Evolutionary conservation across 148 eudicot species (phyloP).

Genomic region (Agrostemma githago): DNA sequence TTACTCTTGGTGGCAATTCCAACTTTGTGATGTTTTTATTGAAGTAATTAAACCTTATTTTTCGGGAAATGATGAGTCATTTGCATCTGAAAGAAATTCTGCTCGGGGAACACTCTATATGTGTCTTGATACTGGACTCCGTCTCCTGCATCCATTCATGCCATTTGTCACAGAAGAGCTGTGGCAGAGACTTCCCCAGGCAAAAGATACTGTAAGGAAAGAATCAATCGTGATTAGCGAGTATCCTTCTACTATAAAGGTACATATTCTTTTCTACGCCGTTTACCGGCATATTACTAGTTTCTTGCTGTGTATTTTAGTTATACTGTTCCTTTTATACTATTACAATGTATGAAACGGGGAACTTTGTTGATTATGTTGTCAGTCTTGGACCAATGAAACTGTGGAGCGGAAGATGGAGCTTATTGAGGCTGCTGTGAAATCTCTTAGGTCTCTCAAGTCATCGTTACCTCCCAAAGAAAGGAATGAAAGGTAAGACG

Average conservation of each 20-base stretch:
- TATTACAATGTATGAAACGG: neutral
- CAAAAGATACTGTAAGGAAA: slow-evolving; percentile 44
- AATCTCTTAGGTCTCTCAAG: slow-evolving; percentile 68
- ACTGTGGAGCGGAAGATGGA: slow-evolving; percentile 72
- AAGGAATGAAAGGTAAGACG: slow-evolving; percentile 61
- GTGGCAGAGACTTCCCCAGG: slow-evolving; percentile 96
- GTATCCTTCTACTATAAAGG: slow-evolving; percentile 69
- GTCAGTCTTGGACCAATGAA: slow-evolving; percentile 81
- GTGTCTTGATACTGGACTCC: slow-evolving; percentile 80
- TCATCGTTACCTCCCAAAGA: slow-evolving; percentile 68
- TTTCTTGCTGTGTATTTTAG: neutral
- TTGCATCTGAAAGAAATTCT: slow-evolving; percentile 44
- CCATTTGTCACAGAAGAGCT: slow-evolving; percentile 92
- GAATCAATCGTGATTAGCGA: slow-evolving; percentile 73
- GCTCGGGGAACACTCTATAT: slow-evolving; percentile 82
- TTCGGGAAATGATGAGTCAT: slow-evolving; percentile 38
- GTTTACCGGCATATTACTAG: no score
- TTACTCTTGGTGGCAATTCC: slow-evolving; percentile 95
- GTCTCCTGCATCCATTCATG: slow-evolving; percentile 93
- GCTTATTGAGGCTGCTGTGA: slow-evolving; percentile 57
- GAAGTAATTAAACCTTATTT: slow-evolving; percentile 89
- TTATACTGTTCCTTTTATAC: slow-evolving; percentile 1
- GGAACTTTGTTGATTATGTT: slow-evolving; percentile 11
- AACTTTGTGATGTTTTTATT: slow-evolving; percentile 82
- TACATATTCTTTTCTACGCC: slow-evolving; percentile 4